Evolutionary conservation across 164 flowering plant genomes (phyloP).

Genomic region (Chimonanthus praecox): DNA sequence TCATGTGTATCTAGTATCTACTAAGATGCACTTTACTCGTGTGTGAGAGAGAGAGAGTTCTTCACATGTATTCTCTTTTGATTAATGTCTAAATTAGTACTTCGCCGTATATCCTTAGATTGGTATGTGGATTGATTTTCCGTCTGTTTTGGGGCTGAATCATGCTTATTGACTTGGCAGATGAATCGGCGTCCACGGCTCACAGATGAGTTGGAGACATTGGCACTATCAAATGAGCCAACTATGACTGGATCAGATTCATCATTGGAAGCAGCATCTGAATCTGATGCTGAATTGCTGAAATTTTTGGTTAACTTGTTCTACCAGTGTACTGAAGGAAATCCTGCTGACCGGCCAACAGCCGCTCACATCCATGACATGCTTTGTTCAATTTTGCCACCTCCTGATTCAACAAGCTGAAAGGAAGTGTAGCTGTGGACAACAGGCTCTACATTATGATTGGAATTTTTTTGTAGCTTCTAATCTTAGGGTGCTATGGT

Average conservation of each 20-base stretch:
- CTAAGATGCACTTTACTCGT: not conserved
- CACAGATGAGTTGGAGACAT: slow-evolving; percentile 48
- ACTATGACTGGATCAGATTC: slow-evolving; percentile 19
- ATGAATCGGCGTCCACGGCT: slow-evolving; percentile 61
- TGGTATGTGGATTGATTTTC: not conserved
- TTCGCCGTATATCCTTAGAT: not conserved
- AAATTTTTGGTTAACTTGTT: slow-evolving; percentile 55
- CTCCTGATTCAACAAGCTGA: slow-evolving; percentile 13
- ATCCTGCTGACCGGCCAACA: slow-evolving; percentile 67
- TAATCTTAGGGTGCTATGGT: not conserved
- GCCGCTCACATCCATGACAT: slow-evolving; percentile 49
- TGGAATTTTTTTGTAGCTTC: slow-evolving; percentile 21
- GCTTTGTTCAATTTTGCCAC: slow-evolving; percentile 24
- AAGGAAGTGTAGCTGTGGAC: not conserved
- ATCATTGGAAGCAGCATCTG: slow-evolving; percentile 11
- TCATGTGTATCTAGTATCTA: not conserved
- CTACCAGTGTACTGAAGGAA: slow-evolving; percentile 49
- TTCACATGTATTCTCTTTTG: not conserved
- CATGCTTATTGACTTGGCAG: slow-evolving; percentile 25
- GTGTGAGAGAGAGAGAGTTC: not conserved
- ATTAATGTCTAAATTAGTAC: not conserved
- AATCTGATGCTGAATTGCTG: slow-evolving; percentile 34
- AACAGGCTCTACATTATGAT: not conserved
- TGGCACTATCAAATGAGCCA: slow-evolving; percentile 24
- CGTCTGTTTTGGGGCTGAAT: not conserved